Evolutionary conservation across 805 yeast species (phyloP).

Genomic region (Lipomyces orientalis): DNA sequence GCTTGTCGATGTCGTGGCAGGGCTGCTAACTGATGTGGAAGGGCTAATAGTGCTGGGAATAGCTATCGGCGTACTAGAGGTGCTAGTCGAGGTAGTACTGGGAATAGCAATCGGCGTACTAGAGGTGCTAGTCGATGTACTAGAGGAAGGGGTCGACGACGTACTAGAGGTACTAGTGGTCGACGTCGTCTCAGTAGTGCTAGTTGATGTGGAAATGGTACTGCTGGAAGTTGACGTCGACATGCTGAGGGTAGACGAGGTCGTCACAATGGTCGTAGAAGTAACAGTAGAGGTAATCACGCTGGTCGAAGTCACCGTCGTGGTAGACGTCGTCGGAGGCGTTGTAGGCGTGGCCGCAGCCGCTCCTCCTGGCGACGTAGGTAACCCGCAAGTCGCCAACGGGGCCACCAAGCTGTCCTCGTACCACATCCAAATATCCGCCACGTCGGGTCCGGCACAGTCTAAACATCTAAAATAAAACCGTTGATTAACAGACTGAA

Average conservation of each 20-base stretch:
- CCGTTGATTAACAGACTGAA: background rate
- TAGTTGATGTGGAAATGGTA: background rate
- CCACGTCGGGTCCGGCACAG: slow-evolving; percentile 19
- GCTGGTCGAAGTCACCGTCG: slow-evolving; percentile 1
- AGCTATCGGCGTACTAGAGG: background rate
- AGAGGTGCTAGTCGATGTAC: background rate
- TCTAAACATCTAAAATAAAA: slow-evolving; percentile 10
- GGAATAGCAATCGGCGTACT: background rate
- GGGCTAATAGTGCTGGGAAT: background rate
- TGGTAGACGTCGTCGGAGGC: background rate
- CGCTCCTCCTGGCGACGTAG: slow-evolving; percentile 7
- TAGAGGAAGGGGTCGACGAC: background rate
- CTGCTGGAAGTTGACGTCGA: background rate
- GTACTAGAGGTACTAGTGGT: background rate
- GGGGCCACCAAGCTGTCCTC: slow-evolving; percentile 4
- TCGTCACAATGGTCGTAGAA: background rate
- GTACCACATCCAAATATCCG: slow-evolving; percentile 18
- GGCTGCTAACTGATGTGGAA: background rate
- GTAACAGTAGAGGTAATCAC: background rate
- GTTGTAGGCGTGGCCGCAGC: background rate
- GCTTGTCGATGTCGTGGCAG: background rate
- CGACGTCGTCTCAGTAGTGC: background rate
- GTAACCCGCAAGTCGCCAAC: slow-evolving; percentile 14
- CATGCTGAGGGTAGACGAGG: background rate
- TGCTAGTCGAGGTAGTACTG: background rate